phyloP scores from a whole-genome alignment of 108 stramenopile species.

The Seminavis robusta region DNA sequence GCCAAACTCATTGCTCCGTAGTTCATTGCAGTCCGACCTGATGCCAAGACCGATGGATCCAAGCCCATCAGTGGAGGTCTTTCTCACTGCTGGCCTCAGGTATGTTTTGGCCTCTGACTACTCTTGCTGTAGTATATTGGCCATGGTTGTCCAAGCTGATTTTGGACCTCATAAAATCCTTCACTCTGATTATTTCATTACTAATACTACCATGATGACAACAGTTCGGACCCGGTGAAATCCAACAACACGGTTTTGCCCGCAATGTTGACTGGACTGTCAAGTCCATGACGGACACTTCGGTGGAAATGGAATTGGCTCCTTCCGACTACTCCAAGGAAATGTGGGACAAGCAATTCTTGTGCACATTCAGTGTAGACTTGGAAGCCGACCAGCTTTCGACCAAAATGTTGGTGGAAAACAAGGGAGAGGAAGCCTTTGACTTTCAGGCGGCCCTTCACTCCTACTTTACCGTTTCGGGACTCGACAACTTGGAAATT shows the following conservation, averaged over 20 bases:
- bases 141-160: background rate
- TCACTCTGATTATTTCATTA: background rate
- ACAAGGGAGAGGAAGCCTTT: slow-evolving; percentile 81
- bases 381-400: slow-evolving; percentile 75
- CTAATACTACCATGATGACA: slow-evolving; percentile 51
- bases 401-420: slow-evolving; percentile 86
- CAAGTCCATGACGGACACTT: slow-evolving; percentile 60
- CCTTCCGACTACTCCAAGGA: slow-evolving; percentile 90
- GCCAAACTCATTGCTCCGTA: too few relatives aligned
- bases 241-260: slow-evolving; percentile 98
- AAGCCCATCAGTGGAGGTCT: slow-evolving; percentile 96
- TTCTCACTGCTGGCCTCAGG: slow-evolving; percentile 91
- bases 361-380: slow-evolving; percentile 77
- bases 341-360: slow-evolving; percentile 96
- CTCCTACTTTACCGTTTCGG: slow-evolving; percentile 92
- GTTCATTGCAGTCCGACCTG: slow-evolving; percentile 93
- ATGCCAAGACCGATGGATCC: slow-evolving; percentile 96
- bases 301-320: slow-evolving; percentile 75
- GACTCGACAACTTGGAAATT: slow-evolving; percentile 85
- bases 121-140: too few relatives aligned
- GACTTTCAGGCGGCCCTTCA: slow-evolving; percentile 95
- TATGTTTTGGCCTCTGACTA: too few relatives aligned
- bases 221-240: slow-evolving; percentile 85
- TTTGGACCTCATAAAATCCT: background rate
- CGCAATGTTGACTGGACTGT: slow-evolving; percentile 94